Evolutionary conservation across 176 grass and related monocot genomes (phyloP).

Genomic region (Musa acuminata): DNA sequence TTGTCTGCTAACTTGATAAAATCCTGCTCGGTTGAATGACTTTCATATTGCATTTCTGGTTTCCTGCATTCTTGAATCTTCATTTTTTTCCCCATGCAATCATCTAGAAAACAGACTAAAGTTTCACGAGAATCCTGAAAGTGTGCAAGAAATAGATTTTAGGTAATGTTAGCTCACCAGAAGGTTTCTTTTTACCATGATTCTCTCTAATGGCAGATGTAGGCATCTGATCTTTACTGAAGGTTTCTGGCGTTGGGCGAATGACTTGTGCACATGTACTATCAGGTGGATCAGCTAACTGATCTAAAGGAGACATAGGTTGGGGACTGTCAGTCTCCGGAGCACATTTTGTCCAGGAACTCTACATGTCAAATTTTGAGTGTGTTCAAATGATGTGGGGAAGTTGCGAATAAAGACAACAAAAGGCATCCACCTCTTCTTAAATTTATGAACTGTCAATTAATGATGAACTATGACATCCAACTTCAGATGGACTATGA

Average conservation of each 20-base stretch:
- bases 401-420: not conserved
- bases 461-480: not conserved
- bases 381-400: not conserved
- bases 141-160: not conserved
- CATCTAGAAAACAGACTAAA: slow-evolving; percentile 30
- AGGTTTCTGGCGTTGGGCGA: slow-evolving; percentile 46
- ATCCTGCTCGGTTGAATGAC: slow-evolving; percentile 18
- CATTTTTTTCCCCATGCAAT: slow-evolving; percentile 57
- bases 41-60: slow-evolving; percentile 10
- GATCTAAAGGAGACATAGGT: slow-evolving; percentile 49
- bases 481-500: not conserved
- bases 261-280: slow-evolving; percentile 78
- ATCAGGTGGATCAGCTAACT: slow-evolving; percentile 47
- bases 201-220: slow-evolving; percentile 25
- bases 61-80: slow-evolving; percentile 53
- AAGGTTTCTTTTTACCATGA: slow-evolving; percentile 42
- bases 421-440: not conserved
- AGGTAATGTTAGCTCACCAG: slow-evolving; percentile 31
- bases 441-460: too few species aligned
- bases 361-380: slow-evolving; percentile 34
- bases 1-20: slow-evolving; percentile 25
- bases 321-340: slow-evolving; percentile 61
- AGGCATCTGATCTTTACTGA: slow-evolving; percentile 38
- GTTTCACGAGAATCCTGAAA: not conserved
- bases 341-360: slow-evolving; percentile 69